A percentile compares a stretch with the other conserved stretches of the same genome.
phyloP scores from a whole-genome alignment of 257 asterid species.

The Salvia hispanica region DNA sequence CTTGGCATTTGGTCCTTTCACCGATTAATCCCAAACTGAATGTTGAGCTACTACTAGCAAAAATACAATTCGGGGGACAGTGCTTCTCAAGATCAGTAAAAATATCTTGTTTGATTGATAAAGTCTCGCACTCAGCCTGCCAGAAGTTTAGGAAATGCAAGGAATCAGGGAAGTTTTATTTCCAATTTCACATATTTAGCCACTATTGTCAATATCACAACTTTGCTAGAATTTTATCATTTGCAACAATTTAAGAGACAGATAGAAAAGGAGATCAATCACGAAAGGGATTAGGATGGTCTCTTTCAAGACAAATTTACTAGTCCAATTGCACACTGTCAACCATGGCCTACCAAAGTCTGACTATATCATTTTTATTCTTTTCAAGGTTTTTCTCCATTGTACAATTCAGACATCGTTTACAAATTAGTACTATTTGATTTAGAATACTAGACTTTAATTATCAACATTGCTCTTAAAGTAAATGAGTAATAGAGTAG shows the following conservation, averaged over 20 bases:
- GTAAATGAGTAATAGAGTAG: neutral
- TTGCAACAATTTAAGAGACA: neutral
- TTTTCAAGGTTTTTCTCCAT: slow-evolving; percentile 10
- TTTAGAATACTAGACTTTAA: neutral
- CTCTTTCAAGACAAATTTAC: slow-evolving; percentile 1
- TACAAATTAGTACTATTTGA: neutral
- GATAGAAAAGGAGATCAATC: neutral
- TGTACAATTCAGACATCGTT: neutral
- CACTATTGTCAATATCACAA: no score
- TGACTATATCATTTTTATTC: neutral
- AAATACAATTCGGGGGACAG: slow-evolving; percentile 48
- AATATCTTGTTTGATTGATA: slow-evolving; percentile 43
- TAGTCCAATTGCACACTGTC: neutral
- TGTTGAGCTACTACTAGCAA: slow-evolving; percentile 46
- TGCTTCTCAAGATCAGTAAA: slow-evolving; percentile 46
- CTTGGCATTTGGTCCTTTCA: slow-evolving; percentile 43
- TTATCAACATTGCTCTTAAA: neutral
- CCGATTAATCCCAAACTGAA: slow-evolving; percentile 43
- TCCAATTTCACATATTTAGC: neutral
- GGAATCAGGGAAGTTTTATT: slow-evolving; percentile 21
- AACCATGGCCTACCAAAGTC: slow-evolving; percentile 3
- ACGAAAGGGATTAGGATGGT: neutral
- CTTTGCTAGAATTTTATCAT: neutral
- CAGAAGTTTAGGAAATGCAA: slow-evolving; percentile 15
- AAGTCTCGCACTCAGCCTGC: slow-evolving; percentile 50